Evolutionary conservation across 805 yeast genomes (phyloP).

Genomic region (Wickerhamiella sorbophila): DNA sequence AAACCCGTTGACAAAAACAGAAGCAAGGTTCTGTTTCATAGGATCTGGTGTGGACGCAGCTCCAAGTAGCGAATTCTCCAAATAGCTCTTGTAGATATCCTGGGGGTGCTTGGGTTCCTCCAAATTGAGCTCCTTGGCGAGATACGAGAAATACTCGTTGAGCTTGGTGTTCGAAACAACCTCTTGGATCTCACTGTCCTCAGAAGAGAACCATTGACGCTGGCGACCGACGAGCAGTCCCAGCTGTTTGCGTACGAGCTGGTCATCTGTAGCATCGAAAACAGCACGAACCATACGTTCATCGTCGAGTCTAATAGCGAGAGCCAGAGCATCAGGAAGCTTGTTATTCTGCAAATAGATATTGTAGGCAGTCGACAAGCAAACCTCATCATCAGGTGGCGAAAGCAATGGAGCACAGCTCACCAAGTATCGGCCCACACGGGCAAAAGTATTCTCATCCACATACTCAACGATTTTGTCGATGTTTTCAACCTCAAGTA

Average conservation of each 20-base stretch:
- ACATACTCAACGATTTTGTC: conserved; percentile 72
- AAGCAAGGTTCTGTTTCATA: conserved; percentile 88
- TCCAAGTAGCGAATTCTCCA: conserved; percentile 56
- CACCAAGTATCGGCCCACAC: conserved; percentile 89
- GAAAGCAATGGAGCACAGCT: conserved; percentile 94
- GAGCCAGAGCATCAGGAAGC: conserved; percentile 75
- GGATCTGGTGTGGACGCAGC: conserved; percentile 44
- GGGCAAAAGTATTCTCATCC: conserved; percentile 65
- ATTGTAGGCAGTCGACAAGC: conserved; percentile 75
- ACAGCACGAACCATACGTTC: conserved; percentile 63
- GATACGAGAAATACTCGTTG: conserved; percentile 63
- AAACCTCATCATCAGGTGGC: conserved; percentile 81
- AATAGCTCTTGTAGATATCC: conserved; percentile 82
- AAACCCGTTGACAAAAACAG: conserved; percentile 86
- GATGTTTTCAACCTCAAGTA: conserved; percentile 77
- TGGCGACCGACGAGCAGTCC: conserved; percentile 82
- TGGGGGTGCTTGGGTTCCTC: conserved; percentile 87
- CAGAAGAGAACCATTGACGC: conserved; percentile 56
- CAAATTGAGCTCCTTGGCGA: conserved; percentile 76
- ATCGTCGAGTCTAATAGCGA: conserved; percentile 83
- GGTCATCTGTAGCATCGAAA: conserved; percentile 66
- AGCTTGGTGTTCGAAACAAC: conserved; percentile 68
- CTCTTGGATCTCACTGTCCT: conserved; percentile 52
- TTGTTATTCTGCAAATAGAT: conserved; percentile 69
- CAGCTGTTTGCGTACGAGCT: conserved; percentile 67